Base-by-base conservation (phyloP, 176 grass and related monocot genomes). In the Ampelocalamus luodianensis region DNA sequence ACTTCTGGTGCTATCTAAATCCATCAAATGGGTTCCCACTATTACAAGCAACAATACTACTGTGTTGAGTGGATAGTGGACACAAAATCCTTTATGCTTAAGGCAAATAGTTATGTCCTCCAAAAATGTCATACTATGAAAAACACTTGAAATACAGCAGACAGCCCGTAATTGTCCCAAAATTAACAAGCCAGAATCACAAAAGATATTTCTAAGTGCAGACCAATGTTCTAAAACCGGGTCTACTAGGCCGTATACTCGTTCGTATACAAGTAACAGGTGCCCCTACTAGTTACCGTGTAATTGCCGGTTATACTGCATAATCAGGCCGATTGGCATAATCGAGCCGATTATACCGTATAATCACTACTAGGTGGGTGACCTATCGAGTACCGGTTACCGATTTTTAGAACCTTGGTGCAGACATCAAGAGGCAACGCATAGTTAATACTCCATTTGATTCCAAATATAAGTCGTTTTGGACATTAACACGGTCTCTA, bases 81-180 rank as follows among this genome's bases (percentile, higher is more conserved):
- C 45, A 55, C 5, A 65, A 45, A 65, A 54, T 34, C 8, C 9
- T 48, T 50, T 73, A 23, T 63, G n/a, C 61, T 42, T 54, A 36
- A 10, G 18, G 49, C 53, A 45, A 24, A 23, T 48, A 60, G 10
- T 6, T 58, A 43, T 65, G 2, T 74, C 1, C 8, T 65, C 51
- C 29, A 6, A 17, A 43, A 76, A 20, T 50, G 62, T 38, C 1
- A 22, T 22, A 11, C 65, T 22, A 68, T 27, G 9, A 12, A 15
- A 7, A 82, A 50, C 36, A 70, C 22, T 15, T 76, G 10, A 75
- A 81, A 74, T 53, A 49, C n/a, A 78, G 79, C 38, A 69, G 13
- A 75, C 67, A 74, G 24, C 20, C 10, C 16, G 5, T 72, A 17
- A 64, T 61, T 26, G 23, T 61, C 22, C 23, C n/a, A 61, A 26